Base-by-base conservation (phyloP, 768 basidiomycete genomes). In the Agaricus sinodeliciosus region DNA sequence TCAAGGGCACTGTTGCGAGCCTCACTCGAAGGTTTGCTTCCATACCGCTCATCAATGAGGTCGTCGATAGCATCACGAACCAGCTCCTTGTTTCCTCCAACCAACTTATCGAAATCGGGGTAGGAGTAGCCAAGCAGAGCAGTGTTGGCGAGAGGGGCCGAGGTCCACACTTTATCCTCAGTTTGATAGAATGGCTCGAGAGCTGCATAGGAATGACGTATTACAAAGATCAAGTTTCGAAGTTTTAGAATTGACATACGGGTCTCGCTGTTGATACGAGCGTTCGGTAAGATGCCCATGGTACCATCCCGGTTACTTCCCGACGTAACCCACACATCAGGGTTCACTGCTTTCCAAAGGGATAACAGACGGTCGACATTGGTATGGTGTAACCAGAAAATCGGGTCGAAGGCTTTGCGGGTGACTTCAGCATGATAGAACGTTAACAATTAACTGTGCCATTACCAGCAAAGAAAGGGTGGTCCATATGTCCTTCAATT, bases 361-460 rank as follows among this genome's bases (percentile, higher is more conserved):
- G 77, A 67, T 19, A 79, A 64, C 55, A 78, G n/a, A 18, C 78
- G 73, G 54, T 81, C 80, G 22, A 80, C 77, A 43, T 81, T 77
- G 54, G 62, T 56, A 58, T 81, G 79, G 56, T 80, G 80, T 55
- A 80, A 59, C 62, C 69, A 79, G 67, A 81, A 80, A 55, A 78
- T 72, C 0, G 77, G 77, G 58, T 80, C 79, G 54, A 78, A 76
- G 0, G 66, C 78, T 75, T 34, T 39, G 28, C 25, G 9, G 22
- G 22, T 11, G 12, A 16, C n/a, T 28, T 42, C 42, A 28, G 28
- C 40, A 37, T 36, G 41, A 35, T 7, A 25, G 18, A 13, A 49
- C 18, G 45, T 18, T 31, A 28, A 41, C 15, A 18, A 34, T 37
- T 9, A 12, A 41, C 26, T 46, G 12, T 19, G 22, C 8, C 54